phyloP scores from a whole-genome alignment of 371 early-diverging fungal genomes.

The Amoeboradix gromovi region DNA sequence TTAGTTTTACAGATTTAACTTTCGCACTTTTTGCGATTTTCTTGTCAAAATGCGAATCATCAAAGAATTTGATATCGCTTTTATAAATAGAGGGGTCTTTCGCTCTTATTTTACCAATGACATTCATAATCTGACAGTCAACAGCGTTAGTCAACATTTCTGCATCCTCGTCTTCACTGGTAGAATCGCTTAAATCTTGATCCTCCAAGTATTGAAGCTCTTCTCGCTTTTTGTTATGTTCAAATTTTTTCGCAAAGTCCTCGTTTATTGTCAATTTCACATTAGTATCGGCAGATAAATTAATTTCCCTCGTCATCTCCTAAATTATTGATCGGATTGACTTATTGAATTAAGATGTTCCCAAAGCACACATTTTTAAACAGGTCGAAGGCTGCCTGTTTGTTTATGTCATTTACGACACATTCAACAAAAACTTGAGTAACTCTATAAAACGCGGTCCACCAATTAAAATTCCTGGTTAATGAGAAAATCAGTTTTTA shows the following conservation, averaged over 20 bases:
- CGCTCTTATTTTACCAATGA: slow-evolving; percentile 42
- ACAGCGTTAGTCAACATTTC: slow-evolving; percentile 52
- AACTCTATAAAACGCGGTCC: no score
- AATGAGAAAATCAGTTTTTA: no score
- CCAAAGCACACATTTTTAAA: no score
- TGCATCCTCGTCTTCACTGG: slow-evolving; percentile 50
- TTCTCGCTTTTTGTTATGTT: slow-evolving; percentile 25
- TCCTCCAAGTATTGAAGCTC: slow-evolving; percentile 19
- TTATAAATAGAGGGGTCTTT: slow-evolving; percentile 59
- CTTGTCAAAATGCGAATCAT: slow-evolving; percentile 2
- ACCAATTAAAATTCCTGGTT: no score
- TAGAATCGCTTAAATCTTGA: slow-evolving; percentile 21
- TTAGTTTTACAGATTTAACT: neutral
- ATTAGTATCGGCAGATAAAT: slow-evolving; percentile 5
- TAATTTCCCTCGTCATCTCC: neutral
- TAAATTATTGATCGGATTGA: no score
- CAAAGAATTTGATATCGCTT: slow-evolving; percentile 31
- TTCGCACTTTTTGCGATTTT: neutral
- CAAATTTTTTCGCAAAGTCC: slow-evolving; percentile 27
- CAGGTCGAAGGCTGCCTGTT: no score
- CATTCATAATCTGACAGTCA: slow-evolving; percentile 66
- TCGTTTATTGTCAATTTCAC: slow-evolving; percentile 19
- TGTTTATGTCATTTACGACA: no score
- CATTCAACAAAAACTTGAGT: no score
- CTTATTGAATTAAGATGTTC: no score